phyloP scores from a whole-genome alignment of 306 rosid species.

The Urtica urens region DNA sequence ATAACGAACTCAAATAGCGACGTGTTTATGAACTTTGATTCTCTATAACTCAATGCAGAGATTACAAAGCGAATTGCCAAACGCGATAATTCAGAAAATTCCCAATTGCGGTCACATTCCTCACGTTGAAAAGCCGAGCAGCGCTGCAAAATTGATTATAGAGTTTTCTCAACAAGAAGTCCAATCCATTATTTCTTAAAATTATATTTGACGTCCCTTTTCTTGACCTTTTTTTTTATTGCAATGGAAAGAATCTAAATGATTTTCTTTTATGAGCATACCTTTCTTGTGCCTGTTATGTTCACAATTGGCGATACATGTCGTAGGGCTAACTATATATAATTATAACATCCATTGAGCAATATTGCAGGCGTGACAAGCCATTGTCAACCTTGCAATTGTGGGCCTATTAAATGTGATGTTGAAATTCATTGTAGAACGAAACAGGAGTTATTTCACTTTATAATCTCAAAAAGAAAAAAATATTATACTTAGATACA shows the following conservation, averaged over 20 bases:
- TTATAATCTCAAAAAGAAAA: too few species aligned
- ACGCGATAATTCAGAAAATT: conserved; percentile 56
- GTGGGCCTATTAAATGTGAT: too few species aligned
- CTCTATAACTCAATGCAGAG: conserved; percentile 42
- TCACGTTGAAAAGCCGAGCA: conserved; percentile 68
- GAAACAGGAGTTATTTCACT: too few species aligned
- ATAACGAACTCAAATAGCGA: background rate
- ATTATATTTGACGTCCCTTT: conserved; percentile 17
- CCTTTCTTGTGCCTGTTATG: too few species aligned
- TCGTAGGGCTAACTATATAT: too few species aligned
- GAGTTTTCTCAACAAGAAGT: conserved; percentile 42
- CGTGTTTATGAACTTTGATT: background rate
- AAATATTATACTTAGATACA: too few species aligned
- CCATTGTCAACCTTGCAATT: too few species aligned
- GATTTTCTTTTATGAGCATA: conserved; percentile 1
- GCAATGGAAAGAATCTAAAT: background rate
- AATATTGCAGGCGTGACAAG: too few species aligned
- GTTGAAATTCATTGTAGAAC: too few species aligned
- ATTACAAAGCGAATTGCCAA: conserved; percentile 70
- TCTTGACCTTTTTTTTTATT: background rate
- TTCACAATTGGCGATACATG: too few species aligned
- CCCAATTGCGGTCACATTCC: conserved; percentile 85
- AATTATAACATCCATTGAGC: too few species aligned
- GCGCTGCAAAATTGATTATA: conserved; percentile 40
- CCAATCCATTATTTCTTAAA: conserved; percentile 18